These are phyloP conservation scores for Rhodomyrtus psidioides DNA, from an alignment of 441 rosid genomes.

Conservation along the genomic window DNA sequence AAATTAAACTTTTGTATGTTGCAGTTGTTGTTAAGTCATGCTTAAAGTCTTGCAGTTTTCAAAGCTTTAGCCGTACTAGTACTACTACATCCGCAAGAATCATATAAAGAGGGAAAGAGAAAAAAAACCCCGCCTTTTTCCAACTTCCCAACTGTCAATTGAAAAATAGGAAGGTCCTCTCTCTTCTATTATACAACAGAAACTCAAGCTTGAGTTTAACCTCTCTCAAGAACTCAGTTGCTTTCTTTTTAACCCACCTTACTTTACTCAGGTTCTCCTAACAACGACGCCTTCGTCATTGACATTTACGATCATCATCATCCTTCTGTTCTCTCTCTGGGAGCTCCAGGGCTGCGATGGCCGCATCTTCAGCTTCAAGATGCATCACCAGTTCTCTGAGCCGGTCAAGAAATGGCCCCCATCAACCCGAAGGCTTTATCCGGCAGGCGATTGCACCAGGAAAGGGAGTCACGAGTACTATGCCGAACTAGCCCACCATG, in stretches of 20 bases:
- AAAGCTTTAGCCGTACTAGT: neutral
- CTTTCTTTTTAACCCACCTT: neutral
- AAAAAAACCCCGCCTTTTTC: neutral
- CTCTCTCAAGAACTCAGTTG: neutral
- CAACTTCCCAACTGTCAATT: neutral
- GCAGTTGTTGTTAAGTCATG: neutral
- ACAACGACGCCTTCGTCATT: neutral
- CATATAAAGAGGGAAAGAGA: neutral
- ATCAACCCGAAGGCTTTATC: conserved; percentile 21
- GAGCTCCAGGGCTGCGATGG: conserved; percentile 24
- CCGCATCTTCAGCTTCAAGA: conserved; percentile 71
- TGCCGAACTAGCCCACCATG: conserved; percentile 54
- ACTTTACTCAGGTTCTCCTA: neutral
- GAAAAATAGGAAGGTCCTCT: neutral
- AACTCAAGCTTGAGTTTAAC: neutral
- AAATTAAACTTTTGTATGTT: neutral
- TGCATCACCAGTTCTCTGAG: conserved; percentile 78
- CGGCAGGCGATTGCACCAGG: conserved; percentile 30
- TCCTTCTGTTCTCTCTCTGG: conserved; percentile 30
- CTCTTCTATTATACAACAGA: neutral
- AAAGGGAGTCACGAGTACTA: conserved; percentile 67
- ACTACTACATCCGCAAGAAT: neutral
- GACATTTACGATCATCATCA: neutral
- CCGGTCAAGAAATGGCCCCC: conserved; percentile 47
- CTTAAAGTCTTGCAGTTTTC: neutral